These are phyloP conservation scores for Laguncularia racemosa DNA, from an alignment of 345 rosid genomes.

Conservation along the genomic window DNA sequence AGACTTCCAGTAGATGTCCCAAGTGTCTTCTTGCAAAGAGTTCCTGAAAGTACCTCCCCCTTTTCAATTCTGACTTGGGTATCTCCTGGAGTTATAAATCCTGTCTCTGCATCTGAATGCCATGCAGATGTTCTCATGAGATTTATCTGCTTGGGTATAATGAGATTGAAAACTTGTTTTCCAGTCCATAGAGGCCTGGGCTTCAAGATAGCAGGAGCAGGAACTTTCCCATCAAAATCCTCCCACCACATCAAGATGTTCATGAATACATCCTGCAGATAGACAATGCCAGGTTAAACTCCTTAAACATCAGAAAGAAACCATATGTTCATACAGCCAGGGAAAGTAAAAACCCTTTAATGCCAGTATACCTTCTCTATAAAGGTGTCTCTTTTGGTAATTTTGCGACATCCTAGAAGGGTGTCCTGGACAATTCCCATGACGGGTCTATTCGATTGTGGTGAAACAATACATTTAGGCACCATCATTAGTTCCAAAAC, in stretches of 20 bases:
- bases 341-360: not conserved
- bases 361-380: conserved; percentile 68
- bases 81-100: conserved; percentile 83
- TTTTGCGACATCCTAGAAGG: conserved; percentile 92
- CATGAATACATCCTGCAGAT: conserved; percentile 89
- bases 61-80: conserved; percentile 89
- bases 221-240: conserved; percentile 97
- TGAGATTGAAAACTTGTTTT: conserved; percentile 94
- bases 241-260: conserved; percentile 99
- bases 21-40: conserved; percentile 94
- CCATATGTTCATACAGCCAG: not conserved
- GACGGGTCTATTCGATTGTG: conserved; percentile 95
- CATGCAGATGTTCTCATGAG: conserved; percentile 79
- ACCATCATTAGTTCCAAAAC: conserved; percentile 99
- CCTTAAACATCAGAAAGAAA: not conserved
- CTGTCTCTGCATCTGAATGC: conserved; percentile 79
- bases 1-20: conserved; percentile 93
- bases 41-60: conserved; percentile 88
- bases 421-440: conserved; percentile 99
- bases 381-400: conserved; percentile 96
- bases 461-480: conserved; percentile 95
- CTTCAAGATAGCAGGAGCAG: conserved; percentile 88
- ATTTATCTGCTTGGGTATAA: conserved; percentile 97
- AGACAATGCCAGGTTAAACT: not conserved
- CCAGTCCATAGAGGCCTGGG: conserved; percentile 99